Evolutionary conservation across 2,329 filamentous ascomycete species (phyloP).

Genomic region (Basipetospora chlamydospora): DNA sequence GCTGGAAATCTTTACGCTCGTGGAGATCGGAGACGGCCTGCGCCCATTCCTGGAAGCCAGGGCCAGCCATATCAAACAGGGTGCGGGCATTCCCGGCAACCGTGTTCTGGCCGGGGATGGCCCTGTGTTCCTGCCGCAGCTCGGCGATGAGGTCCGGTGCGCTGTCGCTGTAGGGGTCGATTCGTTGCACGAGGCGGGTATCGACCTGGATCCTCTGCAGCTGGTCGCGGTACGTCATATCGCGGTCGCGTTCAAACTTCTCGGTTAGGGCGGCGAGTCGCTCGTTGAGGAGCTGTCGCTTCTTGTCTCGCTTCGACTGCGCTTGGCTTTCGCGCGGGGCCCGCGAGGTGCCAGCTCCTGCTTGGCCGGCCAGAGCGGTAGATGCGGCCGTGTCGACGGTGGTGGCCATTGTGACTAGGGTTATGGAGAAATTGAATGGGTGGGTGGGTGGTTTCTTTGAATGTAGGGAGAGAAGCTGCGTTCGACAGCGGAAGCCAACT

Average conservation of each 20-base stretch:
- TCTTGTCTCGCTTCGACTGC: constrained; percentile 81
- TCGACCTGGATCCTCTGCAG: constrained; percentile 85
- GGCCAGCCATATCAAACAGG: constrained; percentile 62
- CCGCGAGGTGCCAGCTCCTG: constrained; percentile 14
- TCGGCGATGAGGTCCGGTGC: constrained; percentile 59
- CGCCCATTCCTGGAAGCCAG: constrained; percentile 72
- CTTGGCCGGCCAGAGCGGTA: constrained; percentile 8
- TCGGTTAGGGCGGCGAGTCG: constrained; percentile 62
- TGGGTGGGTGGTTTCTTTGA: neutral
- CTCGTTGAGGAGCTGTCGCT: constrained; percentile 69
- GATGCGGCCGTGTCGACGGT: neutral
- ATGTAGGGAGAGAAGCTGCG: neutral
- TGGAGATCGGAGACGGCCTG: constrained; percentile 77
- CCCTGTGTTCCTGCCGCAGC: constrained; percentile 40
- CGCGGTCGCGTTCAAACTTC: constrained; percentile 66
- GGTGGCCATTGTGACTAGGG: neutral
- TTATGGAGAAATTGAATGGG: neutral
- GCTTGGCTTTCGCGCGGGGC: constrained; percentile 23
- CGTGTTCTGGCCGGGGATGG: constrained; percentile 24
- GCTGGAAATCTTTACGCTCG: constrained; percentile 71
- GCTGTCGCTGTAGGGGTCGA: constrained; percentile 62
- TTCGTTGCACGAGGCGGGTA: constrained; percentile 70
- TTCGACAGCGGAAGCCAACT: no score
- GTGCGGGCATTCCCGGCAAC: constrained; percentile 32
- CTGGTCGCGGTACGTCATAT: constrained; percentile 76